These are phyloP conservation scores for Paramecium primaurelia DNA, from an alignment of 73 alveolate species.

Conservation along the genomic window DNA sequence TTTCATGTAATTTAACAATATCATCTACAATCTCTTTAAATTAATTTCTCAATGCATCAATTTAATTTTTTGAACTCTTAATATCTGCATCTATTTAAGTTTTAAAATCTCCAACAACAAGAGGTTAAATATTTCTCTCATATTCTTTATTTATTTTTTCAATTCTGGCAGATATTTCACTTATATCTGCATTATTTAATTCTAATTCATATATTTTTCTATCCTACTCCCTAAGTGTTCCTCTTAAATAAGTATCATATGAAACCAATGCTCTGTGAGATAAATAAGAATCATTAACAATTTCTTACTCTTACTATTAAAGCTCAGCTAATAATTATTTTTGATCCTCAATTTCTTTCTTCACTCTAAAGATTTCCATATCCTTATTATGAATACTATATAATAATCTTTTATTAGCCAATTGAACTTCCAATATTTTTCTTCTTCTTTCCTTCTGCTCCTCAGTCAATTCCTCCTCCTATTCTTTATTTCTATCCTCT, in stretches of 20 bases:
- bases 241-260: conserved; percentile 36
- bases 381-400: conserved; percentile 43
- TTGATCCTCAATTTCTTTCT: conserved; percentile 41
- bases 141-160: conserved; percentile 46
- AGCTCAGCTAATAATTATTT: not conserved
- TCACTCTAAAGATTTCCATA: conserved; percentile 4
- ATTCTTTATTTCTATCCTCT: not conserved
- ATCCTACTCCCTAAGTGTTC: conserved; percentile 32
- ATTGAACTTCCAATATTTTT: conserved; percentile 14
- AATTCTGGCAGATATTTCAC: conserved; percentile 34
- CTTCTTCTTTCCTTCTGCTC: conserved; percentile 44
- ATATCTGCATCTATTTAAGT: conserved; percentile 37
- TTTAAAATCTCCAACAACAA: conserved; percentile 49
- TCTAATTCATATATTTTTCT: conserved; percentile 44
- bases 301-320: not conserved
- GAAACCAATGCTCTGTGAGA: conserved; percentile 37
- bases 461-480: conserved; percentile 32
- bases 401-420: not conserved
- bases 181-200: conserved; percentile 42
- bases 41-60: conserved; percentile 12
- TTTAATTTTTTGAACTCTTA: conserved; percentile 27
- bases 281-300: not conserved
- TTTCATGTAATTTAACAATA: conserved; percentile 41
- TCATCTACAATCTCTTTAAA: conserved; percentile 46
- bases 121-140: conserved; percentile 36